phyloP scores from a whole-genome alignment of 2,329 filamentous ascomycete species.

The Penicillium sp. region DNA sequence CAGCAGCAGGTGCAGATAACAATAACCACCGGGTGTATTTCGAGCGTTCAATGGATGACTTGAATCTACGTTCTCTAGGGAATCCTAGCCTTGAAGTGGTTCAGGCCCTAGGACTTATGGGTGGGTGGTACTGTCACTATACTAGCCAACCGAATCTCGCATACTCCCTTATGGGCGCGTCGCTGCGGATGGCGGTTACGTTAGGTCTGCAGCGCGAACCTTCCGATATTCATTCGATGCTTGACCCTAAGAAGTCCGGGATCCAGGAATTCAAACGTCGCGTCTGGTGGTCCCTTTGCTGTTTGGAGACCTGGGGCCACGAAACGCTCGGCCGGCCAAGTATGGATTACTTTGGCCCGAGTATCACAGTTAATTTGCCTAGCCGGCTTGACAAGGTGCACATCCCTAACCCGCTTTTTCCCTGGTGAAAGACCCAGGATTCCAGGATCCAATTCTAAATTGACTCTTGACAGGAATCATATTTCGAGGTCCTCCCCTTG shows the following conservation, averaged over 20 bases:
- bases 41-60: constrained; percentile 54
- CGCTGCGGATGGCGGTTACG: constrained; percentile 61
- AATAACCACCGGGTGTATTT: constrained; percentile 60
- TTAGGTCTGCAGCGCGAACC: constrained; percentile 60
- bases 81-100: constrained; percentile 62
- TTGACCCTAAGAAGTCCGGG: constrained; percentile 38
- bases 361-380: constrained; percentile 55
- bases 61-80: constrained; percentile 57
- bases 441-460: constrained; percentile 14
- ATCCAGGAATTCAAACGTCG: constrained; percentile 52
- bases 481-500: constrained; percentile 57
- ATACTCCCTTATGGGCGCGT: constrained; percentile 61
- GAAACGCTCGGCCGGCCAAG: constrained; percentile 61
- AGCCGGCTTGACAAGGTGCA: constrained; percentile 36
- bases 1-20: constrained; percentile 51
- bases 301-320: constrained; percentile 62
- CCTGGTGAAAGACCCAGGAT: not conserved
- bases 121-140: constrained; percentile 67
- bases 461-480: constrained; percentile 35
- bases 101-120: constrained; percentile 60
- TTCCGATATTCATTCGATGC: constrained; percentile 22
- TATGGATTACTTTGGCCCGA: constrained; percentile 56
- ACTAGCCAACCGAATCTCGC: constrained; percentile 66
- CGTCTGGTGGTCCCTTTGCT: constrained; percentile 65
- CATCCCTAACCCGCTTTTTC: not conserved